These are phyloP conservation scores for Nannizzia gypsea DNA, from an alignment of 2,329 filamentous ascomycete genomes.

Conservation along the genomic window DNA sequence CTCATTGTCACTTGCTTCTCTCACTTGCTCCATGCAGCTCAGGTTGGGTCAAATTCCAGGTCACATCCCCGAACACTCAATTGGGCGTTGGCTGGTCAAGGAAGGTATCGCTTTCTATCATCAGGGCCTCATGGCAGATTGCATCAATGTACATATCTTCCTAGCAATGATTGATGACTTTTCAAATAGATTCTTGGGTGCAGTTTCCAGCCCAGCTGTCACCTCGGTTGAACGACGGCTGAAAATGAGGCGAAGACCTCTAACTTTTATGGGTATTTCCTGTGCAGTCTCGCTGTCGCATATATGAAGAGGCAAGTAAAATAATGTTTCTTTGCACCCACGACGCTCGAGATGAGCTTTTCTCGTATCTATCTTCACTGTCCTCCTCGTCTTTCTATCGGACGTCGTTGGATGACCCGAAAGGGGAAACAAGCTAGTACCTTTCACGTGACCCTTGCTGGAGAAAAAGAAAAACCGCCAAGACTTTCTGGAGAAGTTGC, in stretches of 20 bases:
- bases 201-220: neutral
- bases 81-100: neutral
- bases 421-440: neutral
- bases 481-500: conserved; percentile 32
- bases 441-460: neutral
- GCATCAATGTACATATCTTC: neutral
- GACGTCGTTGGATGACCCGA: neutral
- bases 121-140: neutral
- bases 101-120: neutral
- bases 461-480: conserved; percentile 21
- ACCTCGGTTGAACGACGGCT: too few species aligned
- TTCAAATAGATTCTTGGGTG: too few species aligned
- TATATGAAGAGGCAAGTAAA: neutral
- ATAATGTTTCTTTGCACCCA: neutral
- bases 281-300: neutral
- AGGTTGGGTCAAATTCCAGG: neutral
- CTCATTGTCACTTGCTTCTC: neutral
- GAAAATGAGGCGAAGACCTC: neutral
- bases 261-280: neutral
- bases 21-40: neutral
- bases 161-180: neutral
- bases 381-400: neutral
- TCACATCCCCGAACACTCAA: neutral
- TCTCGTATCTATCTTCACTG: too few species aligned
- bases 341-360: neutral